A percentile compares a stretch with the other conserved stretches of the same genome.
These are phyloP conservation scores for Pontederia crassipes DNA, from an alignment of 176 grass and related monocot species.

Conservation along the genomic window DNA sequence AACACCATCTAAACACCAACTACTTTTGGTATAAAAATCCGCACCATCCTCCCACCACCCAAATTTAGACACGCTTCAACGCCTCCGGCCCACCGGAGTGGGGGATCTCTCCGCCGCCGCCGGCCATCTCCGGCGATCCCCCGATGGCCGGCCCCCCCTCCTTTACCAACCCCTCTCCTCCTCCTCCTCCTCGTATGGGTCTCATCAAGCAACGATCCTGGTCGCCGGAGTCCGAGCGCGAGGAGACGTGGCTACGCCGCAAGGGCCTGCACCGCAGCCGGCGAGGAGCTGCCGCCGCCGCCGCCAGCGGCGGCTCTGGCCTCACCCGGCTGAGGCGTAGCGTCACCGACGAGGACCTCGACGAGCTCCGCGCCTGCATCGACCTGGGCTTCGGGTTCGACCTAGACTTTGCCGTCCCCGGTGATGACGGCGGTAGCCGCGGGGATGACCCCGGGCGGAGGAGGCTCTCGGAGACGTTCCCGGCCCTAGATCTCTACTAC, in stretches of 20 bases:
- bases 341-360: conserved; percentile 71
- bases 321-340: conserved; percentile 12
- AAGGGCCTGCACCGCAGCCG: conserved; percentile 23
- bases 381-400: conserved; percentile 71
- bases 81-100: no score
- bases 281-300: conserved; percentile 4
- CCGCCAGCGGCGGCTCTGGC: neutral
- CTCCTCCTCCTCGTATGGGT: neutral
- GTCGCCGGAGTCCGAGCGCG: conserved; percentile 76
- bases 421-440: neutral
- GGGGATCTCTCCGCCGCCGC: no score
- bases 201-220: conserved; percentile 79
- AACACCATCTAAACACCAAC: no score
- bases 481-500: conserved; percentile 56
- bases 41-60: no score
- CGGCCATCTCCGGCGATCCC: no score
- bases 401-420: neutral
- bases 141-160: no score
- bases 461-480: conserved; percentile 45
- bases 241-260: conserved; percentile 64
- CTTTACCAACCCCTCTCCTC: neutral
- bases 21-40: no score
- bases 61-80: no score
- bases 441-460: neutral
- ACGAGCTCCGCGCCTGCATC: conserved; percentile 78